Evolutionary conservation across 1,139 yeast genomes (phyloP).

Genomic region (Taphrina sp.): DNA sequence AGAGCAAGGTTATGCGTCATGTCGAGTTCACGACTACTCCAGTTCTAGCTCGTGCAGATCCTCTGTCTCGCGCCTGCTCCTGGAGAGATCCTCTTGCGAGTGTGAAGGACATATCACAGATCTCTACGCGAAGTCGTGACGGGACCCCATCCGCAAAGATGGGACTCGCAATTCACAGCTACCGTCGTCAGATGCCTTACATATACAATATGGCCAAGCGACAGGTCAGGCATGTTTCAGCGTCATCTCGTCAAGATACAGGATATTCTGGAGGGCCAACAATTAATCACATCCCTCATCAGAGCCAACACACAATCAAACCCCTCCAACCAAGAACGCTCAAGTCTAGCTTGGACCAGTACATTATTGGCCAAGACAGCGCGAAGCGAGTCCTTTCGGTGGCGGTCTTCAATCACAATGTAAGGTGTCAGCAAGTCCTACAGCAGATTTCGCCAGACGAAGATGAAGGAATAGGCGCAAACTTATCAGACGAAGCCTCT

Average conservation of each 20-base stretch:
- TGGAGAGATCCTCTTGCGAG: no score
- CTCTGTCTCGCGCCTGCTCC: no score
- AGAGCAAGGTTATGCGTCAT: no score
- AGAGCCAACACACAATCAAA: neutral
- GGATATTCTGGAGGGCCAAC: neutral
- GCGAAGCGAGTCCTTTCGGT: conserved; percentile 57
- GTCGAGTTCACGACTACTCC: no score
- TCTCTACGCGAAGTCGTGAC: no score
- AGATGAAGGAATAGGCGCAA: conserved; percentile 29
- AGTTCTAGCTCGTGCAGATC: no score
- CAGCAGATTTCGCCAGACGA: conserved; percentile 14
- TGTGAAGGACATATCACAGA: no score
- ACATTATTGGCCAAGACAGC: conserved; percentile 54
- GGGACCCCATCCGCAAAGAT: no score
- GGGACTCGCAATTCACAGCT: no score
- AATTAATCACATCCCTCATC: conserved; percentile 1
- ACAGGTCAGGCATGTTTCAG: no score
- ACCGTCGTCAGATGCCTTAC: no score
- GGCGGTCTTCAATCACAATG: conserved; percentile 56
- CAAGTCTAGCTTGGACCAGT: conserved; percentile 50
- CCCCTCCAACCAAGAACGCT: conserved; percentile 46
- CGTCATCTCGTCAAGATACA: conserved; percentile 8
- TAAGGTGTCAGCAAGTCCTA: conserved; percentile 45
- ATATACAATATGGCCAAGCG: no score
- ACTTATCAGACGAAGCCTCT: conserved; percentile 22